phyloP scores from a whole-genome alignment of 2,329 filamentous ascomycete species.

The Cladosporium sp. region DNA sequence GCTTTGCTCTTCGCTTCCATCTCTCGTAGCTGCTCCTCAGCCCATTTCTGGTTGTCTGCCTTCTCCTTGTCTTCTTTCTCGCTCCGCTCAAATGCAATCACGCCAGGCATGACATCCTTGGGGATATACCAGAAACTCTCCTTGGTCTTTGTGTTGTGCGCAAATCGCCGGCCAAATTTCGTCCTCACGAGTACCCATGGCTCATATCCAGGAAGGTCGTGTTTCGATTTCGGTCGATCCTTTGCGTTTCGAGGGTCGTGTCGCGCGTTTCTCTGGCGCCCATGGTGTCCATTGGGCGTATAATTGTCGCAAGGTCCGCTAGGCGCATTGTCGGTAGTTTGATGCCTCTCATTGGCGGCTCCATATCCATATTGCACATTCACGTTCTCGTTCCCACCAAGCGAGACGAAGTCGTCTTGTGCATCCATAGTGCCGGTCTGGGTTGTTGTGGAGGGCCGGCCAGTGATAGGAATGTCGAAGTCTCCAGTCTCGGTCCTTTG shows the following conservation, averaged over 20 bases:
- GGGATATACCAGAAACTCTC: conserved; percentile 95
- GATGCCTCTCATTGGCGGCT: not conserved
- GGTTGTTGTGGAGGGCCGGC: not conserved
- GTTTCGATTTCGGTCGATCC: conserved; percentile 78
- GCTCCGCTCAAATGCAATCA: conserved; percentile 62
- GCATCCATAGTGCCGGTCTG: not conserved
- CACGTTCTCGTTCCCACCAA: conserved; percentile 20
- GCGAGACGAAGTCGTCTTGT: conserved; percentile 25
- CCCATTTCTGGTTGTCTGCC: conserved; percentile 29
- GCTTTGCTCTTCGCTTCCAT: conserved; percentile 23
- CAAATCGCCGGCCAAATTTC: conserved; percentile 82
- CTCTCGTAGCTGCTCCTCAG: conserved; percentile 27
- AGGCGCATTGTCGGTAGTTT: conserved; percentile 10
- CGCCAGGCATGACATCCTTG: conserved; percentile 73
- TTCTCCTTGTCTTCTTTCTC: conserved; percentile 65
- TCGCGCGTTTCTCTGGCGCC: conserved; percentile 20
- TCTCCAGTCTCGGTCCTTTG: not conserved
- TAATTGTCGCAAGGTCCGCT: conserved; percentile 10
- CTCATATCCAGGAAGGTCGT: conserved; percentile 72
- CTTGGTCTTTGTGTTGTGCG: conserved; percentile 80
- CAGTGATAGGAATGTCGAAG: not conserved
- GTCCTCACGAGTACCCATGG: conserved; percentile 94
- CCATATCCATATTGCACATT: conserved; percentile 3
- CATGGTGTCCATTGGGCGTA: conserved; percentile 1
- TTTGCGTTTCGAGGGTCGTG: conserved; percentile 35